These are phyloP conservation scores for Neurospora pannonica DNA, from an alignment of 495 filamentous ascomycete species.

Conservation along the genomic window DNA sequence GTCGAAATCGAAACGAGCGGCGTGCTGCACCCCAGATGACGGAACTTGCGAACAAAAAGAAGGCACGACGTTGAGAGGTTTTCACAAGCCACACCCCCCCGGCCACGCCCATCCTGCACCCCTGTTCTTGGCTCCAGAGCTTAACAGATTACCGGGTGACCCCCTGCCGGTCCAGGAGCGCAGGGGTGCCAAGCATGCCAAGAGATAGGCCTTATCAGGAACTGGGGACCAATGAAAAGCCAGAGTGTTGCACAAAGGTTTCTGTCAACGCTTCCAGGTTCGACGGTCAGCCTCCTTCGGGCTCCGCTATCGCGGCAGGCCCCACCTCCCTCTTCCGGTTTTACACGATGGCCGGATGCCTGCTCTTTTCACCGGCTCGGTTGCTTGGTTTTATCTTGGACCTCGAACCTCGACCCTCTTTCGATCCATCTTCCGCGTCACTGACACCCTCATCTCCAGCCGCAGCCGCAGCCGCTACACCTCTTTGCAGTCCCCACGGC, in stretches of 20 bases:
- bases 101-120: background rate
- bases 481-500: background rate
- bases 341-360: background rate
- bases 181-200: slow-evolving; percentile 12
- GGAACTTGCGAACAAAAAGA: background rate
- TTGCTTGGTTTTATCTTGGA: background rate
- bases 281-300: background rate
- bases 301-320: background rate
- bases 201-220: slow-evolving; percentile 21
- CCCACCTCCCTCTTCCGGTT: background rate
- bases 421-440: background rate
- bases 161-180: background rate
- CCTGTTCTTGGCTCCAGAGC: background rate
- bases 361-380: background rate
- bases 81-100: background rate
- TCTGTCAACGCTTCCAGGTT: slow-evolving; percentile 11
- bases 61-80: background rate
- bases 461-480: background rate
- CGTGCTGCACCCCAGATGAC: slow-evolving; percentile 1
- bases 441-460: background rate
- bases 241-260: slow-evolving; percentile 15
- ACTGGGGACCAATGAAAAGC: slow-evolving; percentile 11
- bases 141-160: background rate
- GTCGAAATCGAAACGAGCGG: background rate
- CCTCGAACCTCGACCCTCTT: background rate